Evolutionary conservation across 495 filamentous ascomycete genomes (phyloP).

Genomic region (Thermothielavioides terrestris): DNA sequence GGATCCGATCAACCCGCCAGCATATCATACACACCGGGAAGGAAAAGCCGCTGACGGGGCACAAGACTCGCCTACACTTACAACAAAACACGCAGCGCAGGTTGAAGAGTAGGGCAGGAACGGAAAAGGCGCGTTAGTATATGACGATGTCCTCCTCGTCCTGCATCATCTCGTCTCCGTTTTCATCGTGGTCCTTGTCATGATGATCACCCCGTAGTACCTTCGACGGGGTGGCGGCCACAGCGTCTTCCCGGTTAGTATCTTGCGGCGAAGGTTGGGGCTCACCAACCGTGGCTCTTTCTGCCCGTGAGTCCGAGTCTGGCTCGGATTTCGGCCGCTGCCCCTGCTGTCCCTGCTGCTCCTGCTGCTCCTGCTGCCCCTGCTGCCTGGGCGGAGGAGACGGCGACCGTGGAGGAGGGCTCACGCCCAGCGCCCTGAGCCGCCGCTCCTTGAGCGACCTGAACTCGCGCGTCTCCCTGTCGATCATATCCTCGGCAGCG

Average conservation of each 20-base stretch:
- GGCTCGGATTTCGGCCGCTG: not conserved
- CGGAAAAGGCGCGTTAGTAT: conserved; percentile 46
- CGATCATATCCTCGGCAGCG: conserved; percentile 38
- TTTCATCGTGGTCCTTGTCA: conserved; percentile 49
- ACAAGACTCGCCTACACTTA: not conserved
- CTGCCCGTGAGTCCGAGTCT: conserved; percentile 9
- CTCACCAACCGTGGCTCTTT: conserved; percentile 38
- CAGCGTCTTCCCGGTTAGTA: conserved; percentile 32
- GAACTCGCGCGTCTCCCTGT: conserved; percentile 38
- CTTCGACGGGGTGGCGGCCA: conserved; percentile 11
- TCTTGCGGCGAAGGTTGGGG: conserved; percentile 32
- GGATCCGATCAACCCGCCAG: not conserved
- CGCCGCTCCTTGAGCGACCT: conserved; percentile 27
- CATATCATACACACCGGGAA: not conserved
- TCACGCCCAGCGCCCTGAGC: conserved; percentile 24
- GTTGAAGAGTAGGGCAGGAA: not conserved
- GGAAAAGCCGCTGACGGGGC: not conserved
- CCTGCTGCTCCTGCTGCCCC: not conserved
- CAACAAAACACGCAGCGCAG: not conserved
- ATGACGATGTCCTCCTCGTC: conserved; percentile 80
- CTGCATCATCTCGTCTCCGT: conserved; percentile 64
- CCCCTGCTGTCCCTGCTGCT: not conserved
- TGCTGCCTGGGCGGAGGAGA: not conserved
- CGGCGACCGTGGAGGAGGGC: conserved; percentile 15
- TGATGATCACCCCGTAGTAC: conserved; percentile 13